Evolutionary conservation across 1,284 basidiomycete species (phyloP), one percentile per base, ranked within the genome.

Genomic region (Hymenochaete sp.): DNA sequence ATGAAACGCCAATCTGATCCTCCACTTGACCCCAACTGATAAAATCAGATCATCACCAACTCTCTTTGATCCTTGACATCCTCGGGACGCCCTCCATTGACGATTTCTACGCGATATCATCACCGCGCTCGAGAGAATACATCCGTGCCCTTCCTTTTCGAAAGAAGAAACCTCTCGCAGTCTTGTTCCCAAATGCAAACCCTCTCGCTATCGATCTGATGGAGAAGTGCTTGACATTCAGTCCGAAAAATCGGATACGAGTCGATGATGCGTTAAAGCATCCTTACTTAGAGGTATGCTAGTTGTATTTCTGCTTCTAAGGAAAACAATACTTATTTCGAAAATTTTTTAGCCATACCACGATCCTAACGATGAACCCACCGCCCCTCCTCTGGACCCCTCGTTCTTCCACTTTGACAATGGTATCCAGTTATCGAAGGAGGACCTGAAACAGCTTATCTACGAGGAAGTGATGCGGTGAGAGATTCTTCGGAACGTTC

Each of bases 111-210:
- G 86, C 86, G 2, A 93, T 96, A 60, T 90, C 84, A 27, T 88
- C 87, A 8, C 72, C 77, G 14, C 70, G 89, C 25, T 93, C 89
- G 36, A 73, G 91, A 49, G 92, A 95, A 59, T 96, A 96, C 59
- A 88, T 98, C 55, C 83, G 93, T 3, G 89, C 93, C 0, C 70
- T 98, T 24, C 92, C 92, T 0, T 93, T 96, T 64, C 75, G 91
- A 48, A 92, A 88, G 67, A 85, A 87, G 59, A 82, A 75, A 57
- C 79, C 84, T 47, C 87, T 96, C 54, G 61, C 67, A 32, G 63
- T 72, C 38, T 69, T 95, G 50, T 92, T 91, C 59, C 82, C 85
- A 0, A 80, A 78, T 44, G 88, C 90, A 10, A 92, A 89, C 56
- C 86, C 89, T 2, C 64, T 87, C 72, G 93, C 92, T 1, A 73